A percentile compares a stretch with the other conserved stretches of the same genome.
These are phyloP conservation scores for Chloris gayana DNA, from an alignment of 176 grass and related monocot genomes.

Conservation along the genomic window DNA sequence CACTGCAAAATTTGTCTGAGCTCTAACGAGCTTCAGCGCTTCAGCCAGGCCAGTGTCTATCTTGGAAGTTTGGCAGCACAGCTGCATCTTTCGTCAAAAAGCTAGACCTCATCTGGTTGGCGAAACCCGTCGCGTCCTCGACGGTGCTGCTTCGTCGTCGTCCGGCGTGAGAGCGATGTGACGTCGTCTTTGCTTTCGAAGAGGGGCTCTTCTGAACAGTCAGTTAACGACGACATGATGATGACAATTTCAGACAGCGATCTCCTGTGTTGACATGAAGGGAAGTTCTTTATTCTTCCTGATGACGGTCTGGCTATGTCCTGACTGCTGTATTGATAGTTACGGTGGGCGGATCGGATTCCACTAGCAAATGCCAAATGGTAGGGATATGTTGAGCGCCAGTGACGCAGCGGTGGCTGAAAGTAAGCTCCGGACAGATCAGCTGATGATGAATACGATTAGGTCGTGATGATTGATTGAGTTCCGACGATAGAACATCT, in stretches of 20 bases:
- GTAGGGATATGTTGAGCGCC: not conserved
- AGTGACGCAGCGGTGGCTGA: too few relatives aligned
- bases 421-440: not conserved
- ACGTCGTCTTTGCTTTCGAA: not conserved
- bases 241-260: not conserved
- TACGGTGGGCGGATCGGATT: not conserved
- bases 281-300: not conserved
- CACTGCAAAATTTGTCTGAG: not conserved
- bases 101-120: too few relatives aligned
- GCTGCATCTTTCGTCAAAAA: not conserved
- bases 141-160: slow-evolving; percentile 6
- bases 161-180: not conserved
- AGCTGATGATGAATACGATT: not conserved
- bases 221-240: not conserved
- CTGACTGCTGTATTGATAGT: not conserved
- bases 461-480: too few relatives aligned
- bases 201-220: not conserved
- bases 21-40: not conserved
- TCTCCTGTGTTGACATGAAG: not conserved
- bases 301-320: not conserved
- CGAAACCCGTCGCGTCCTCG: not conserved
- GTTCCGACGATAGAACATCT: not conserved
- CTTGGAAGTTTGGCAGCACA: not conserved
- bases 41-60: not conserved
- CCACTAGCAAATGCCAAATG: not conserved